Evolutionary conservation across 495 filamentous ascomycete species (phyloP).

Genomic region (Entonaema liquescens): DNA sequence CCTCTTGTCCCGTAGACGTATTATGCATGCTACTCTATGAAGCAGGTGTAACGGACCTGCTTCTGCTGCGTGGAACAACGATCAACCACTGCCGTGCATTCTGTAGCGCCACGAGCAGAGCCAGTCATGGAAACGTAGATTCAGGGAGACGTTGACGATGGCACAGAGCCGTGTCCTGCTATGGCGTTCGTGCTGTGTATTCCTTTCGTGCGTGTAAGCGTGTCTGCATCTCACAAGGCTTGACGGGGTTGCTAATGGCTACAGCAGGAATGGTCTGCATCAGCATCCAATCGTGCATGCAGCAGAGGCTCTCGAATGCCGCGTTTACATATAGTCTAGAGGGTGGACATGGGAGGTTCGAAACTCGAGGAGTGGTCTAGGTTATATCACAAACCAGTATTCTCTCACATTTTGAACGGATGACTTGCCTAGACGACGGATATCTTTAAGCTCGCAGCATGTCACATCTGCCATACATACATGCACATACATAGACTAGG

Average conservation of each 20-base stretch:
- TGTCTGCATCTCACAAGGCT: slow-evolving; percentile 34
- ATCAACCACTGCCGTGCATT: slow-evolving; percentile 34
- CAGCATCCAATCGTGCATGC: slow-evolving; percentile 40
- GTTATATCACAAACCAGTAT: slow-evolving; percentile 13
- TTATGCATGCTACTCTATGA: slow-evolving; percentile 40
- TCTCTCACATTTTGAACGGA: slow-evolving; percentile 21
- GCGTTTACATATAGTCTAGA: slow-evolving; percentile 14
- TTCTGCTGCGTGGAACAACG: slow-evolving; percentile 37
- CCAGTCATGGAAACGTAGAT: slow-evolving; percentile 5
- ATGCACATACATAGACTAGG: slow-evolving; percentile 45
- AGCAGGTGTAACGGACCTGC: slow-evolving; percentile 38
- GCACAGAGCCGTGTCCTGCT: slow-evolving; percentile 13
- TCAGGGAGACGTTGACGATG: slow-evolving; percentile 24
- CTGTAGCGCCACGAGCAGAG: slow-evolving; percentile 1
- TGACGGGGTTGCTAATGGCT: slow-evolving; percentile 20
- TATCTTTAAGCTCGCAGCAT: slow-evolving; percentile 41
- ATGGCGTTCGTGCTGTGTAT: slow-evolving; percentile 22
- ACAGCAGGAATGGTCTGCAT: slow-evolving; percentile 26
- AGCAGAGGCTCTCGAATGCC: slow-evolving; percentile 29
- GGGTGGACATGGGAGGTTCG: slow-evolving; percentile 8
- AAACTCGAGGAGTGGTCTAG: slow-evolving; percentile 14
- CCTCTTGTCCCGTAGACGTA: slow-evolving; percentile 8
- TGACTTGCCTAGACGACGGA: slow-evolving; percentile 27
- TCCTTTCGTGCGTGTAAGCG: slow-evolving; percentile 15
- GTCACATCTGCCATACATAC: slow-evolving; percentile 43